Evolutionary conservation across 441 rosid genomes (phyloP).

Genomic region (Gossypium davidsonii): DNA sequence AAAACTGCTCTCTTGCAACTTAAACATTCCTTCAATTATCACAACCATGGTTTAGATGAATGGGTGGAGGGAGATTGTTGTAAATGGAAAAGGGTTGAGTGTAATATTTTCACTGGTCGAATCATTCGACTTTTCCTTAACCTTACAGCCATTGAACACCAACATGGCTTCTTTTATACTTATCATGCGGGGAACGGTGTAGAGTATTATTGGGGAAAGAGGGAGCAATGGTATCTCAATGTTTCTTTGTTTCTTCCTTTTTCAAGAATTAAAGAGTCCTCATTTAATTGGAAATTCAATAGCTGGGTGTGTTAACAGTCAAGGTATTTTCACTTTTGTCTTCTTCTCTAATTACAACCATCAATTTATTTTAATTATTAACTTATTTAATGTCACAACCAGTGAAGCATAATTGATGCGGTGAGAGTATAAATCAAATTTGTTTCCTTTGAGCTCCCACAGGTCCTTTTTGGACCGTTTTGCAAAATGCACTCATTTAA

Average conservation of each 20-base stretch:
- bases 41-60: rapidly evolving
- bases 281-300: neutral
- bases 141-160: rapidly evolving
- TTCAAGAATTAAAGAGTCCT: conserved; percentile 8
- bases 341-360: no score
- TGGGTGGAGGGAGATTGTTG: conserved; percentile 14
- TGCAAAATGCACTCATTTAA: no score
- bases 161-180: neutral
- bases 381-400: no score
- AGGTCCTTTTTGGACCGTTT: no score
- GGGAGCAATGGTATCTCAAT: conserved; percentile 9
- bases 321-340: conserved; percentile 4
- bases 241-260: conserved; percentile 20
- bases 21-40: neutral
- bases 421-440: no score
- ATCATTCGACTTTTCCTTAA: neutral
- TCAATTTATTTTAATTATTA: no score
- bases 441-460: no score
- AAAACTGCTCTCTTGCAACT: neutral
- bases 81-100: neutral
- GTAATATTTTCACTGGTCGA: conserved; percentile 7
- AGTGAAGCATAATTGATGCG: no score
- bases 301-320: conserved; percentile 8
- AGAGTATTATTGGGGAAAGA: no score
- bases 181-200: neutral